These are phyloP conservation scores for Trametes villosa DNA, from an alignment of 768 basidiomycete species.

Conservation along the genomic window DNA sequence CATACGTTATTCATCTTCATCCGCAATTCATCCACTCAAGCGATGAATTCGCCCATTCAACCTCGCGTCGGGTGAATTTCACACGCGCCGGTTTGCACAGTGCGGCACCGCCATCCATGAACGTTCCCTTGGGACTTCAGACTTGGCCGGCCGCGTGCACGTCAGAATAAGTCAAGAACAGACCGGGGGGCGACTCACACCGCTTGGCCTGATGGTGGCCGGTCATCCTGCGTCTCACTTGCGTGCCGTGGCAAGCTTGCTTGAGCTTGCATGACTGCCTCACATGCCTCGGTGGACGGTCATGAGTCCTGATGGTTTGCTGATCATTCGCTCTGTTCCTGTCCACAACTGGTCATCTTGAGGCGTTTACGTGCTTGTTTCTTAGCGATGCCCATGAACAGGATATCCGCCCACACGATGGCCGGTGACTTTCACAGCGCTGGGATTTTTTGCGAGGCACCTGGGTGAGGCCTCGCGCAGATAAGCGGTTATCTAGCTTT, in stretches of 20 bases:
- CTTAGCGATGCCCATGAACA: background rate
- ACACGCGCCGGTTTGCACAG: no score
- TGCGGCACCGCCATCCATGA: no score
- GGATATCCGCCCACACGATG: background rate
- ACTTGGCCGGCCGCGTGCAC: no score
- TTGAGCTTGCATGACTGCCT: conserved; percentile 4
- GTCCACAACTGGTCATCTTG: background rate
- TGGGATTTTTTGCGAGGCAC: background rate
- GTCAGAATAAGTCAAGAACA: no score
- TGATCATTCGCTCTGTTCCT: background rate
- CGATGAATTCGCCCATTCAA: no score
- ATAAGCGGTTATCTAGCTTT: conserved; percentile 5
- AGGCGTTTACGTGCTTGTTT: background rate
- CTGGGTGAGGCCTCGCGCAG: background rate
- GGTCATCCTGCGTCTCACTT: no score
- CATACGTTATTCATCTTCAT: no score
- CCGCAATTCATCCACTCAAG: no score
- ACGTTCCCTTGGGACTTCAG: no score
- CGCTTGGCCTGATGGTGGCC: no score
- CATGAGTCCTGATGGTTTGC: background rate
- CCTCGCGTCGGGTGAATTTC: no score
- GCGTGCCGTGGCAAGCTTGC: background rate
- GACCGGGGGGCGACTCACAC: no score
- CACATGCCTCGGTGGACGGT: background rate
- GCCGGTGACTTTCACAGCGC: conserved; percentile 5